phyloP scores from a whole-genome alignment of 2,329 filamentous ascomycete species.

The Fonsecaea nubica region DNA sequence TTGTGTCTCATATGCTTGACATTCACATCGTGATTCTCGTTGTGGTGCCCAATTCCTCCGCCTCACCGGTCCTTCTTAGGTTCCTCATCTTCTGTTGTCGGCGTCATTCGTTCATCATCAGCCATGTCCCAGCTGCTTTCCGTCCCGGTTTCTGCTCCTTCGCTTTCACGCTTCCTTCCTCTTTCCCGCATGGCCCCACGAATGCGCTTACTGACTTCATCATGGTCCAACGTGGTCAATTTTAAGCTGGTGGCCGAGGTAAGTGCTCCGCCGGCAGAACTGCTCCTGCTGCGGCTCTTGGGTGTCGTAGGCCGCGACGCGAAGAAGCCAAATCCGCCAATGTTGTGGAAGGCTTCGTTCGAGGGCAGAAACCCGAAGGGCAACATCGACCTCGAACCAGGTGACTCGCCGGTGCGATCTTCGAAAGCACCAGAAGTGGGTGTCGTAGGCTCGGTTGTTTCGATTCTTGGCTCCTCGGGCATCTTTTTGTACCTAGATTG shows the following conservation, averaged over 20 bases:
- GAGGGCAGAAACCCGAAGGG: conserved; percentile 64
- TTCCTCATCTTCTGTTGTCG: conserved; percentile 39
- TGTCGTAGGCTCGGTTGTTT: conserved; percentile 45
- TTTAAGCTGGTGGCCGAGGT: conserved; percentile 68
- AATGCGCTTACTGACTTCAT: conserved; percentile 84
- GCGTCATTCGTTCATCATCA: conserved; percentile 35
- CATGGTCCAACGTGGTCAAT: conserved; percentile 72
- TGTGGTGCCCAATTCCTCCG: not conserved
- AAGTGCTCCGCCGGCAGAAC: conserved; percentile 69
- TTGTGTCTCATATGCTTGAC: not conserved
- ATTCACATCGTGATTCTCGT: not conserved
- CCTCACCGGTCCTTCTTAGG: conserved; percentile 36
- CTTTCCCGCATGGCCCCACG: conserved; percentile 81
- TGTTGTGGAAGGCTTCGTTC: conserved; percentile 93
- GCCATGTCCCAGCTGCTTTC: conserved; percentile 42
- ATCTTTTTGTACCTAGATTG: conserved; percentile 39
- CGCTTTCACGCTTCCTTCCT: conserved; percentile 60
- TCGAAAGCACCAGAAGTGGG: conserved; percentile 40
- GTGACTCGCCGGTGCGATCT: conserved; percentile 40
- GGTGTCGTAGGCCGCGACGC: conserved; percentile 85
- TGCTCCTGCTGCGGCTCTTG: conserved; percentile 72
- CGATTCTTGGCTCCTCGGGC: conserved; percentile 36
- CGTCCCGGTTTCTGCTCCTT: conserved; percentile 36
- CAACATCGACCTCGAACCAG: conserved; percentile 43
- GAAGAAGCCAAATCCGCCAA: conserved; percentile 87